phyloP scores from a whole-genome alignment of 1,284 basidiomycete species.

The Meira miltonrushii region DNA sequence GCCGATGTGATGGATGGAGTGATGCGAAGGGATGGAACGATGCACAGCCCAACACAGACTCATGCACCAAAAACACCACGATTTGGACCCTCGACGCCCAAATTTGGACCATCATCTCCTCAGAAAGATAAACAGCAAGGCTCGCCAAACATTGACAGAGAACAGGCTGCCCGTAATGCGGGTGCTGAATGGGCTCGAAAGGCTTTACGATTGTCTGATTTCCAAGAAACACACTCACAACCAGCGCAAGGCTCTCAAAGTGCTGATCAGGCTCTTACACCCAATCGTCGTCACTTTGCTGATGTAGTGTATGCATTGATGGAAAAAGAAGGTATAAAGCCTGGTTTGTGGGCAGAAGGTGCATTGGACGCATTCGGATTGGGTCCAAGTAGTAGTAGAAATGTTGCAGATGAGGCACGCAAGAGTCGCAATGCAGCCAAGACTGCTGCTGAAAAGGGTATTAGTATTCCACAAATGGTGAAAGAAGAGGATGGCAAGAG shows the following conservation, averaged over 20 bases:
- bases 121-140: neutral
- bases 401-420: constrained; percentile 39
- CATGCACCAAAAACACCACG: neutral
- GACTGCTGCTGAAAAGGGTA: constrained; percentile 16
- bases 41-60: neutral
- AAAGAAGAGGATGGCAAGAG: constrained; percentile 21
- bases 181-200: constrained; percentile 44
- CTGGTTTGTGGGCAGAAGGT: constrained; percentile 42
- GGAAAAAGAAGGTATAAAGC: constrained; percentile 44
- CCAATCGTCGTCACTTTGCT: constrained; percentile 30
- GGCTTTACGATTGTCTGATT: constrained; percentile 11
- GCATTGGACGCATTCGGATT: constrained; percentile 44
- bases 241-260: neutral
- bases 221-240: neutral
- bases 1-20: constrained; percentile 36
- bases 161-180: constrained; percentile 36
- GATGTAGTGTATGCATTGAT: constrained; percentile 42
- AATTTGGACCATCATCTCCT: neutral
- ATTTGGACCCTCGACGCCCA: neutral
- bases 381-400: constrained; percentile 35
- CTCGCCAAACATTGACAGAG: constrained; percentile 18
- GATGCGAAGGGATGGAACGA: neutral
- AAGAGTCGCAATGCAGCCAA: constrained; percentile 25
- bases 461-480: constrained; percentile 32
- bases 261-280: neutral